These are phyloP conservation scores for Chlamydomonas sphaeroides DNA, from an alignment of 139 green algal species.

Conservation along the genomic window DNA sequence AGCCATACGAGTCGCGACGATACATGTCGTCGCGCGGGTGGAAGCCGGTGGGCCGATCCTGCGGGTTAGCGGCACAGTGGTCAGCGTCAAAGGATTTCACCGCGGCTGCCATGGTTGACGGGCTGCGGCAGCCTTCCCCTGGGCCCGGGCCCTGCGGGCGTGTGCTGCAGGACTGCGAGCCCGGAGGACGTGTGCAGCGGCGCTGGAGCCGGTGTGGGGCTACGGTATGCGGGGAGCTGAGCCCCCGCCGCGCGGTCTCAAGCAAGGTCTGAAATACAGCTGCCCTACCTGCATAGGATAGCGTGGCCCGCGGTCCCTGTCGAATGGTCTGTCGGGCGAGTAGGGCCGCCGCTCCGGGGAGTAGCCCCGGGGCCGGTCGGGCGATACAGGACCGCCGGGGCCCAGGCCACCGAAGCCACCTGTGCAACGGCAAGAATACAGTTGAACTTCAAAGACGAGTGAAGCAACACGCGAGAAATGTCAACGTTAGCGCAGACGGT, in stretches of 20 bases:
- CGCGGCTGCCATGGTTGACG: background rate
- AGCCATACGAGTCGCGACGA: constrained; percentile 4
- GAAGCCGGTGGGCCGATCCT: constrained; percentile 22
- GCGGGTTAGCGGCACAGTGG: background rate
- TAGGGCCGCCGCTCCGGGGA: constrained; percentile 31
- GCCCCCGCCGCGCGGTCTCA: no score
- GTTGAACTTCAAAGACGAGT: no score
- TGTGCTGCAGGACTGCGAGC: no score
- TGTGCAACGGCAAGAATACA: no score
- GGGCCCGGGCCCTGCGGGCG: no score
- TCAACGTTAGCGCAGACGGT: no score
- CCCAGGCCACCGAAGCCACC: no score
- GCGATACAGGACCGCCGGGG: constrained; percentile 12
- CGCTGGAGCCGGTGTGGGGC: no score
- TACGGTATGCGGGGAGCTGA: no score
- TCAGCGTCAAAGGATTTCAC: background rate
- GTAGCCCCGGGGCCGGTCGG: constrained; percentile 5
- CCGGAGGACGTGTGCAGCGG: background rate
- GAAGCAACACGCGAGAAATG: no score
- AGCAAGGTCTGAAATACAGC: no score
- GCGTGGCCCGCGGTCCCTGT: constrained; percentile 19
- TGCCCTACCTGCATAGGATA: constrained; percentile 19
- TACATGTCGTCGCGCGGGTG: constrained; percentile 19
- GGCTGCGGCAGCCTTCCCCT: no score
- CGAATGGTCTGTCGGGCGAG: constrained; percentile 1